A percentile compares a stretch with the other conserved stretches of the same genome.
These are phyloP conservation scores for Malus fusca DNA, from an alignment of 306 rosid species.

Conservation along the genomic window DNA sequence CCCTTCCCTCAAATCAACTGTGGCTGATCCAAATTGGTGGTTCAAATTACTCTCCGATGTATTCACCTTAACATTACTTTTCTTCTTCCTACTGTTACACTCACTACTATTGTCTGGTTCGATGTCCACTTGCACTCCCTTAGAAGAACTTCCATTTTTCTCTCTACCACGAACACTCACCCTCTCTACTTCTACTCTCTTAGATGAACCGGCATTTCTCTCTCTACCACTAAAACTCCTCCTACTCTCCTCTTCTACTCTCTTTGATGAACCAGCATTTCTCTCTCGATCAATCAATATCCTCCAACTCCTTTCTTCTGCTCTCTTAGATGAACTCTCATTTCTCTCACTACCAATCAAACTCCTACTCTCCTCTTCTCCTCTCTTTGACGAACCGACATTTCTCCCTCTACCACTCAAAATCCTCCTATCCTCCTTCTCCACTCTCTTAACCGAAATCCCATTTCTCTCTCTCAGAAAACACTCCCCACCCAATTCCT, in stretches of 20 bases:
- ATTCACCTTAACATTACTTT: neutral
- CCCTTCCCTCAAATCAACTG: slow-evolving; percentile 28
- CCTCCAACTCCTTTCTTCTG: slow-evolving; percentile 29
- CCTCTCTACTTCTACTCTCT: slow-evolving; percentile 33
- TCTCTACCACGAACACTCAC: slow-evolving; percentile 22
- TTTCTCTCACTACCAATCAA: slow-evolving; percentile 28
- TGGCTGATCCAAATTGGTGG: neutral
- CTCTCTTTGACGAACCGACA: slow-evolving; percentile 31
- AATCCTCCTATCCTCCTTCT: slow-evolving; percentile 19
- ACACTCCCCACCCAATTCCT: slow-evolving; percentile 41
- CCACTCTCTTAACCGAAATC: slow-evolving; percentile 37
- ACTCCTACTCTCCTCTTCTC: slow-evolving; percentile 31
- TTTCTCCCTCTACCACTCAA: slow-evolving; percentile 26
- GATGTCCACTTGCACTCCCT: slow-evolving; percentile 37
- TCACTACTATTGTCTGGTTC: slow-evolving; percentile 17
- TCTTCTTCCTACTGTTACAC: slow-evolving; percentile 15
- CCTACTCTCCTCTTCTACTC: slow-evolving; percentile 31
- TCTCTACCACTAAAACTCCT: slow-evolving; percentile 23
- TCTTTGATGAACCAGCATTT: slow-evolving; percentile 30
- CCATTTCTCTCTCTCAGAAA: slow-evolving; percentile 20
- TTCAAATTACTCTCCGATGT: slow-evolving; percentile 14
- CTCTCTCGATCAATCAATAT: slow-evolving; percentile 27
- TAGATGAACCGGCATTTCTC: slow-evolving; percentile 29
- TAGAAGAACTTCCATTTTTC: slow-evolving; percentile 34
- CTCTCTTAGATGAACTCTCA: slow-evolving; percentile 31